Evolutionary conservation across 1,139 yeast species (phyloP).

Genomic region (Pichia sp.): DNA sequence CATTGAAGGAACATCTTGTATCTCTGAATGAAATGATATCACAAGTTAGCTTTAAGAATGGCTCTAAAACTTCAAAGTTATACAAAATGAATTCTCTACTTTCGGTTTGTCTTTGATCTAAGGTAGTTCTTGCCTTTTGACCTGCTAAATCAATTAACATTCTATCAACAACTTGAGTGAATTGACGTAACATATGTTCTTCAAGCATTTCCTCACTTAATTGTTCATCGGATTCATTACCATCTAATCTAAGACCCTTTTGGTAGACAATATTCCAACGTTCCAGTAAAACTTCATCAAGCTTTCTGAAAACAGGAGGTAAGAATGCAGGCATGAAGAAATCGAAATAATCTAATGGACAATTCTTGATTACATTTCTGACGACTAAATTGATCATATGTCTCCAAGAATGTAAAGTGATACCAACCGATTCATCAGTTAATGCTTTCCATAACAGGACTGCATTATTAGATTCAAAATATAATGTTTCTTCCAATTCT

Average conservation of each 20-base stretch:
- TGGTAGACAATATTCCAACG: constrained; percentile 76
- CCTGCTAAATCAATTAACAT: constrained; percentile 87
- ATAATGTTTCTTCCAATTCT: constrained; percentile 85
- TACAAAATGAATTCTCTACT: constrained; percentile 64
- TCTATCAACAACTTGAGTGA: constrained; percentile 92
- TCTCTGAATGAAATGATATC: constrained; percentile 83
- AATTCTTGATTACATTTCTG: constrained; percentile 81
- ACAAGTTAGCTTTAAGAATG: constrained; percentile 71
- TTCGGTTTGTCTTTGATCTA: constrained; percentile 59
- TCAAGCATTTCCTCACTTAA: constrained; percentile 98
- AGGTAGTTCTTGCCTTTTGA: constrained; percentile 42
- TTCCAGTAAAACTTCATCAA: constrained; percentile 65
- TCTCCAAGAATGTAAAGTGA: constrained; percentile 95
- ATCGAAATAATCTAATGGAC: constrained; percentile 71
- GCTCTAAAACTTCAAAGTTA: constrained; percentile 69
- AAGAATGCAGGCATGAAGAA: constrained; percentile 73
- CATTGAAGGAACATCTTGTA: constrained; percentile 89
- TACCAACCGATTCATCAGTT: constrained; percentile 82
- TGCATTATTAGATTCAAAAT: constrained; percentile 83
- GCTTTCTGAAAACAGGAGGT: constrained; percentile 69
- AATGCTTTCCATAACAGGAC: constrained; percentile 77
- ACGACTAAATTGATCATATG: constrained; percentile 91
- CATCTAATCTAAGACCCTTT: constrained; percentile 68
- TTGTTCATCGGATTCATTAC: constrained; percentile 74
- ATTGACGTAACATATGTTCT: constrained; percentile 88